phyloP scores from a whole-genome alignment of 352 stramenopile genomes.

The Globisporangium cylindrosporum region DNA sequence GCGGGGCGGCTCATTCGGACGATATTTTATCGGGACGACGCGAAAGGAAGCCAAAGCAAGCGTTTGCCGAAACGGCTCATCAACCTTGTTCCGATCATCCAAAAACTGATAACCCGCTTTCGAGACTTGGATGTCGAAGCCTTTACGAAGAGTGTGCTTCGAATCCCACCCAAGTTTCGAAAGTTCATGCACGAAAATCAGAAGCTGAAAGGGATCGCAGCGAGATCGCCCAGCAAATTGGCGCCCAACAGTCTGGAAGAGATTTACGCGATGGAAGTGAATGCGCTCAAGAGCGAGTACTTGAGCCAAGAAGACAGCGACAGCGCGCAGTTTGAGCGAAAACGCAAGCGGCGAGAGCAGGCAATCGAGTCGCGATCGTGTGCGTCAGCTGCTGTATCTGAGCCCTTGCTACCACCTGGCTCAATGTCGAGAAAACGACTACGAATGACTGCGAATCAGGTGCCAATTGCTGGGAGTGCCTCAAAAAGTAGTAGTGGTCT shows the following conservation, averaged over 20 bases:
- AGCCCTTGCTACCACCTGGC: too few species aligned
- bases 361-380: constrained; percentile 47
- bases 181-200: constrained; percentile 45
- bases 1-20: constrained; percentile 38
- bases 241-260: constrained; percentile 1
- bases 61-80: constrained; percentile 55
- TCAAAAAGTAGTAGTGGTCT: constrained; percentile 9
- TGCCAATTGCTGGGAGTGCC: not conserved
- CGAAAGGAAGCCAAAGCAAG: constrained; percentile 21
- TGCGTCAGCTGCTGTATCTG: constrained; percentile 18
- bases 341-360: constrained; percentile 47
- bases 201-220: constrained; percentile 25
- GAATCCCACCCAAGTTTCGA: constrained; percentile 29
- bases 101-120: constrained; percentile 43
- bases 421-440: not conserved
- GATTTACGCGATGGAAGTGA: constrained; percentile 24
- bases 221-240: constrained; percentile 12
- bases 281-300: constrained; percentile 50
- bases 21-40: constrained; percentile 37
- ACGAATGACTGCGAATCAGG: not conserved
- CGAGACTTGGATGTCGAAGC: constrained; percentile 32
- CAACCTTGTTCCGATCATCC: constrained; percentile 57
- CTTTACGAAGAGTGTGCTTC: constrained; percentile 31
- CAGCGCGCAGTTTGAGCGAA: constrained; percentile 21
- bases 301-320: constrained; percentile 47